Percentiles rank a stretch among this genome's conserved stretches.
Evolutionary conservation across 2,329 filamentous ascomycete genomes (phyloP).

Genomic region (Xylaria sp.): DNA sequence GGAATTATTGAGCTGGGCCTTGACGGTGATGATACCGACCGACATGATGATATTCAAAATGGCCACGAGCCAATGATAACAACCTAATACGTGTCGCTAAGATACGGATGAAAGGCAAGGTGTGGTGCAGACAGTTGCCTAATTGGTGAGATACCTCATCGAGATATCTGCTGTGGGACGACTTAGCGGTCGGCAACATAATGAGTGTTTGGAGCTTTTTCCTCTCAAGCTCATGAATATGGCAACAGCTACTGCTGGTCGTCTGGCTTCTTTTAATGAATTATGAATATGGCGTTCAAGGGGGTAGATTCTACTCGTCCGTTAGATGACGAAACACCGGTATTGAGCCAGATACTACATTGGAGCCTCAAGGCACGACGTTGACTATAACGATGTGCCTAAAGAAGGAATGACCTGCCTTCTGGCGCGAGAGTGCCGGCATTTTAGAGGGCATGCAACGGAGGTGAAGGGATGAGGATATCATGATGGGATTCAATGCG

Average conservation of each 20-base stretch:
- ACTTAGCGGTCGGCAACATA: background rate
- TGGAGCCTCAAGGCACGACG: background rate
- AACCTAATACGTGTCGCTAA: conserved; percentile 49
- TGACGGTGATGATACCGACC: conserved; percentile 45
- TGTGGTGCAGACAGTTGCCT: background rate
- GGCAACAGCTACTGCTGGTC: background rate
- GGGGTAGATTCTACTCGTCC: background rate
- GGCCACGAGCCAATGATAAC: conserved; percentile 63
- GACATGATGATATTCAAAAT: conserved; percentile 50
- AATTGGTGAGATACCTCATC: background rate
- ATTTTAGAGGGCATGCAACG: background rate
- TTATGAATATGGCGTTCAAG: conserved; percentile 20
- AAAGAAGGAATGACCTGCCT: background rate
- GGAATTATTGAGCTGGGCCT: conserved; percentile 54
- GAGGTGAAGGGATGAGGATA: background rate
- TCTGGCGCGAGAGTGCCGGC: background rate
- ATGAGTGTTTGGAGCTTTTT: background rate
- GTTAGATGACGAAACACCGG: background rate
- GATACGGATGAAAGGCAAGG: background rate
- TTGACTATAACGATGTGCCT: background rate
- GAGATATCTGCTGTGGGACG: background rate
- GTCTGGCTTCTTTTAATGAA: background rate
- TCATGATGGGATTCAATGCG: background rate
- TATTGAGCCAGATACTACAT: conserved; percentile 1
- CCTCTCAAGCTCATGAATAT: background rate